A percentile compares a stretch with the other conserved stretches of the same genome.
phyloP scores from a whole-genome alignment of 2,329 filamentous ascomycete species.

The Hymenoscyphus albidus region DNA sequence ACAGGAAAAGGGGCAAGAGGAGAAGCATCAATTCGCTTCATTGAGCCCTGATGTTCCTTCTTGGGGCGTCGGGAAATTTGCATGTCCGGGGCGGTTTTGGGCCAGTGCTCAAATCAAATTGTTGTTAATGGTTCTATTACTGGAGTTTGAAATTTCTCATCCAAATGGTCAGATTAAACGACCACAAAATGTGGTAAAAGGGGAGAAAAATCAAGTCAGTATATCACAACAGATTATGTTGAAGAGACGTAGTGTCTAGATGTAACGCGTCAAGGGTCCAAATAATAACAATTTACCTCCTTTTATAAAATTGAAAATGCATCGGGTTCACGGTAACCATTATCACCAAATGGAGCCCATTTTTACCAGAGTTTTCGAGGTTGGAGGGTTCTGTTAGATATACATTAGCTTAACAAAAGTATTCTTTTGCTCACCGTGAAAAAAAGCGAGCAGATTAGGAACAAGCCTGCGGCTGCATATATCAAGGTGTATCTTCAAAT shows the following conservation, averaged over 20 bases:
- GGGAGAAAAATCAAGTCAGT: conserved; percentile 2
- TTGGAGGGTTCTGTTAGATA: no score
- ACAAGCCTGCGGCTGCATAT: no score
- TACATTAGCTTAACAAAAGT: no score
- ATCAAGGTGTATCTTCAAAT: no score
- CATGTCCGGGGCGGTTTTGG: conserved; percentile 2
- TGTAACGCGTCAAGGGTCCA: no score
- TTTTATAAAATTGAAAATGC: no score
- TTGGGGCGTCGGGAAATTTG: conserved; percentile 2
- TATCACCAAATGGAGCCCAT: no score
- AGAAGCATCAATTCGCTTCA: conserved; percentile 1
- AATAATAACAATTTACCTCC: no score
- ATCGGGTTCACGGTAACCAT: no score
- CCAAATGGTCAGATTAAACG: conserved; percentile 1
- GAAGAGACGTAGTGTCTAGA: neutral
- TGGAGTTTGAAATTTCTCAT: conserved; percentile 3
- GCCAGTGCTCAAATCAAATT: conserved; percentile 6
- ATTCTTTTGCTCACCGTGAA: no score
- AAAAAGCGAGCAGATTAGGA: no score
- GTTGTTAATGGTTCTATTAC: neutral
- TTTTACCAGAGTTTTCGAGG: no score
- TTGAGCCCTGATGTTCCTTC: neutral
- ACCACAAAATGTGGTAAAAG: neutral
- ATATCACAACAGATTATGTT: neutral
- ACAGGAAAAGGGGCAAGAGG: neutral